phyloP scores from a whole-genome alignment of 1,284 basidiomycete genomes.

The Hymenochaete sp. region DNA sequence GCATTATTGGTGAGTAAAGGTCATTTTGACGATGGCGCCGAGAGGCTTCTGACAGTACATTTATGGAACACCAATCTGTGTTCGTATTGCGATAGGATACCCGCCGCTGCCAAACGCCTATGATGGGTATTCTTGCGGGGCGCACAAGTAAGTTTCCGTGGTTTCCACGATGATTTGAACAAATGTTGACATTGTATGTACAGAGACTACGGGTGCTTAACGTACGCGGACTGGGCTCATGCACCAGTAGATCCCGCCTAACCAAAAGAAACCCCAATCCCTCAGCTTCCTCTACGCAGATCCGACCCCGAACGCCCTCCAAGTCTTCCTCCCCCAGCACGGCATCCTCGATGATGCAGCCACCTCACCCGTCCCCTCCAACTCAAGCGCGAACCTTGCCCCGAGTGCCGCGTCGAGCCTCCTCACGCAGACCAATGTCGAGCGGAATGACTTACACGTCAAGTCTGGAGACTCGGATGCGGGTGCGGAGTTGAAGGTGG shows the following conservation, averaged over 20 bases:
- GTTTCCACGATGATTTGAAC: slow-evolving; percentile 6
- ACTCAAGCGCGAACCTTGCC: slow-evolving; percentile 5
- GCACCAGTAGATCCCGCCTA: too few relatives aligned
- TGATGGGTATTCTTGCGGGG: slow-evolving; percentile 78
- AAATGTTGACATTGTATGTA: slow-evolving; percentile 6
- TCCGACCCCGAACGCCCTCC: slow-evolving; percentile 66
- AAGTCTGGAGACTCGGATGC: not conserved
- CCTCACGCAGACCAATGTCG: too few relatives aligned
- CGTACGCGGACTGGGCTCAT: slow-evolving; percentile 37
- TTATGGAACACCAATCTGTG: not conserved
- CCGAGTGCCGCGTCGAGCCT: slow-evolving; percentile 15
- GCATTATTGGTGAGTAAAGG: slow-evolving; percentile 54
- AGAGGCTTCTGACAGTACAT: not conserved
- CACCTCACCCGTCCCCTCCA: slow-evolving; percentile 11
- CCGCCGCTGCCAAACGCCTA: slow-evolving; percentile 71
- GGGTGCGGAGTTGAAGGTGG: slow-evolving; percentile 33
- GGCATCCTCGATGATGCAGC: slow-evolving; percentile 30
- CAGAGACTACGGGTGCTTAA: slow-evolving; percentile 81
- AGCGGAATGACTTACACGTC: too few relatives aligned
- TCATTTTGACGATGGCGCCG: too few relatives aligned
- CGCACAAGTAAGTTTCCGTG: slow-evolving; percentile 52
- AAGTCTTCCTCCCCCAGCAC: slow-evolving; percentile 57
- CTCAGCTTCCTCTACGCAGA: slow-evolving; percentile 72
- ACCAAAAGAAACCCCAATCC: slow-evolving; percentile 3
- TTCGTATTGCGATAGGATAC: slow-evolving; percentile 48